Base-by-base conservation (phyloP, 2,329 filamentous ascomycete genomes). In the Aspergillus intermedius region DNA sequence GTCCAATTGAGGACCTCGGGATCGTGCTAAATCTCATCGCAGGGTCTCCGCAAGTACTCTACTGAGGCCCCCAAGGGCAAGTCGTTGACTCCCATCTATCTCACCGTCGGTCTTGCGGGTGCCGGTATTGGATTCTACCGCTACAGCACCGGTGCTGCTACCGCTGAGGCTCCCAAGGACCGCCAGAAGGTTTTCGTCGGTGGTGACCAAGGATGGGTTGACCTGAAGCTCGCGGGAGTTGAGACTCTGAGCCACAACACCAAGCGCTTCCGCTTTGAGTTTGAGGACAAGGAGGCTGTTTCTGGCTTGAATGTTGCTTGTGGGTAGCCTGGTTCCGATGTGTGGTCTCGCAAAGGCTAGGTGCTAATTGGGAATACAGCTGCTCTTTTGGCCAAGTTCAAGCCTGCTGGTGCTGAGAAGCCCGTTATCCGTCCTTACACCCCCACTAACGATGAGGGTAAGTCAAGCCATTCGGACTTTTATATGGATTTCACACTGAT, bases 171-270 rank as follows among this genome's bases (percentile, higher is more conserved):
- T 47, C 60, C 57, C 46, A 65, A 68, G 54, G 66, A 70, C 37
- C 71, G 66, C 49, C 56, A 67, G 19, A 77, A 77, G 65, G 75
- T 78, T 49, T 85, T 97, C 69, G 87, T 80, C 30, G 91, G 91
- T 57, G 89, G 88, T 56, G 88, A 95, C 53, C 90, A 96, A 73
- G 91, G 89, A 58, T 97, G 90, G 73, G 70, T 96, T 55, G 83
- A 83, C 54, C 79, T 97, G 59, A 84, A 87, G 74, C 78, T 97
- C 49, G 81, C 88, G 49, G 82, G 85, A 48, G 80, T 90, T 44
- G 86, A 95, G 73, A 73, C 77, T 42, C 73, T 96, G 74, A 96
- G 89, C 77, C 87, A 91, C 79, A 97, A 97, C 78, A 94, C 90
- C 61, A 97, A 97, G 83, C 84, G 81, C 61, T 78, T 97, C 67